These are phyloP conservation scores for Eucalyptus erythrocorys DNA, from an alignment of 345 rosid genomes.

Conservation along the genomic window DNA sequence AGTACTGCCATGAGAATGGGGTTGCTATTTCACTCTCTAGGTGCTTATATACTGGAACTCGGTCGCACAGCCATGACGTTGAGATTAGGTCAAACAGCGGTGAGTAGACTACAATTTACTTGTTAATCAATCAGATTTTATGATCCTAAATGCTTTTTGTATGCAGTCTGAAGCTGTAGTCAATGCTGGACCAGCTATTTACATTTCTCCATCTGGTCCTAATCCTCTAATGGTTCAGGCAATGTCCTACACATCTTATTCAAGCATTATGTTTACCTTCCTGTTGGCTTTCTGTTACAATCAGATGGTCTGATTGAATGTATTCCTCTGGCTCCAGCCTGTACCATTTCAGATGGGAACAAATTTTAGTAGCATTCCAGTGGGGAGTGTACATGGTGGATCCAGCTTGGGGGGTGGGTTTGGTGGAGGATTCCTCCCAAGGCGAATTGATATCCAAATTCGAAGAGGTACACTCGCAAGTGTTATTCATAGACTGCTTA, in stretches of 20 bases:
- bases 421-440: slow-evolving; percentile 44
- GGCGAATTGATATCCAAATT: slow-evolving; percentile 74
- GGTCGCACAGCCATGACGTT: slow-evolving; percentile 70
- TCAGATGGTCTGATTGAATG: neutral
- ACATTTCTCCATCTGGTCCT: slow-evolving; percentile 57
- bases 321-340: slow-evolving; percentile 29
- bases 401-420: slow-evolving; percentile 34
- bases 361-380: slow-evolving; percentile 33
- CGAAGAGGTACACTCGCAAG: slow-evolving; percentile 37
- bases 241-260: neutral
- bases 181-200: slow-evolving; percentile 77
- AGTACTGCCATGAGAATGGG: slow-evolving; percentile 40
- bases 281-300: neutral
- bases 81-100: slow-evolving; percentile 64
- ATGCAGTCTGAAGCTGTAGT: slow-evolving; percentile 65
- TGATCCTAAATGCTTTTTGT: neutral
- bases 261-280: neutral
- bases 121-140: neutral
- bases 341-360: slow-evolving; percentile 58
- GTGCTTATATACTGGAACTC: slow-evolving; percentile 68
- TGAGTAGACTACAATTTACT: slow-evolving; percentile 3
- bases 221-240: slow-evolving; percentile 85
- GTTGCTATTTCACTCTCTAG: slow-evolving; percentile 38
- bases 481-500: neutral
- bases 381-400: slow-evolving; percentile 38